A percentile compares a stretch with the other conserved stretches of the same genome.
phyloP scores from a whole-genome alignment of 2,329 filamentous ascomycete genomes.

The Botrytis elliptica region DNA sequence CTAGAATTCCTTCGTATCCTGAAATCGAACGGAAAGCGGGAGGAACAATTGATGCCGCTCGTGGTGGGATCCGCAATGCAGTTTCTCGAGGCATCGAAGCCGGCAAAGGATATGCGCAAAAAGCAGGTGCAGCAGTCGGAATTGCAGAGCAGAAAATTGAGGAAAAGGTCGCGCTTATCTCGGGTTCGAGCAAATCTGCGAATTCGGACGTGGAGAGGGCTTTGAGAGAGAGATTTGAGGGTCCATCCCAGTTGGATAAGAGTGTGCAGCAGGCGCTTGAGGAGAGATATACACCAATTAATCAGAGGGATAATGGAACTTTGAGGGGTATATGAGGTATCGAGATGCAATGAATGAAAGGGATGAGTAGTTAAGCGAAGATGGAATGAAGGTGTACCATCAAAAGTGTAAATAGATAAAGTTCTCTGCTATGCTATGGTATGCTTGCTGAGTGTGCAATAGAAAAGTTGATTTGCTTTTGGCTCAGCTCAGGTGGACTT shows the following conservation, averaged over 20 bases:
- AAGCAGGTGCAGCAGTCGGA: slow-evolving; percentile 43
- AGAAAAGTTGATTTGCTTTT: slow-evolving; percentile 19
- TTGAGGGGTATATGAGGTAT: slow-evolving; percentile 40
- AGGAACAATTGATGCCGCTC: slow-evolving; percentile 43
- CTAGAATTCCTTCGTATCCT: slow-evolving; percentile 33
- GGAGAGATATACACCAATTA: slow-evolving; percentile 54
- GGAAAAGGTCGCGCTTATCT: background rate
- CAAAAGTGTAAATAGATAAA: slow-evolving; percentile 22
- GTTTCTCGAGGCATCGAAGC: slow-evolving; percentile 40
- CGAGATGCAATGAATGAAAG: background rate
- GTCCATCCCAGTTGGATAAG: slow-evolving; percentile 44
- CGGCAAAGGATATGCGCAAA: slow-evolving; percentile 42
- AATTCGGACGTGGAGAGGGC: slow-evolving; percentile 45
- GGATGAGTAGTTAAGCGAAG: background rate
- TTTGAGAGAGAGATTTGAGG: slow-evolving; percentile 53
- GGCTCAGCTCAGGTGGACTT: background rate
- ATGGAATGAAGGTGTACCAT: slow-evolving; percentile 1
- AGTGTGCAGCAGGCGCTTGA: slow-evolving; percentile 53
- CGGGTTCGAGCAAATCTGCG: slow-evolving; percentile 28
- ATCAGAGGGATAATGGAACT: slow-evolving; percentile 39
- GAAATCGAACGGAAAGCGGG: slow-evolving; percentile 31
- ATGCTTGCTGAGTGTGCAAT: slow-evolving; percentile 21
- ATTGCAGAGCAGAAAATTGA: slow-evolving; percentile 43
- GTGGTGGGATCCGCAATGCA: slow-evolving; percentile 40
- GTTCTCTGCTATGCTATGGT: slow-evolving; percentile 20